Base-by-base conservation (phyloP, 495 filamentous ascomycete genomes). In the Aspergillus affinis region DNA sequence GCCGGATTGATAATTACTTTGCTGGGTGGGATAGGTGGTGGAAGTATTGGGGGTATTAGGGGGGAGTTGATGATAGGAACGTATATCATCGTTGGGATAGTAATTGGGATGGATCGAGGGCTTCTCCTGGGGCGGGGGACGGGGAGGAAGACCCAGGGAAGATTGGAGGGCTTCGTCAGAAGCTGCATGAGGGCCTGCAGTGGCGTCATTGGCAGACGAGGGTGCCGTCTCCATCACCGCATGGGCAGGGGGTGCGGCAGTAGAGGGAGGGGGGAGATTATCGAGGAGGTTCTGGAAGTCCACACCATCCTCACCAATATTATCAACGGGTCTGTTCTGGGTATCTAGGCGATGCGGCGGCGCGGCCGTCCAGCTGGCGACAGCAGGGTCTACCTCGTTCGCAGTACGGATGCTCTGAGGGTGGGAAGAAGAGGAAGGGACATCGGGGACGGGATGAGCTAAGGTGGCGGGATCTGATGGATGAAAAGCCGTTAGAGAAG, bases 61-160 rank as follows among this genome's bases (percentile, higher is more conserved):
- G 57, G 73, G 65, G 26, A 74, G 63, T 54, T 83, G 83, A 64
- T 86, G 84, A 70, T 87, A 86, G 20, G 82, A 74, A 59, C 78
- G 75, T 54, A 84, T 79, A 65, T 84, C 82, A 72, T 83, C 77
- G 57, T 72, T 79, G 49, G 82, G 76, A 45, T 77, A 69, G 67
- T 85, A 86, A 61, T 82, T 81, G 53, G 80, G 76, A 71, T 86
- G 81, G 50, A 81, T 78, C 59, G 82, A 73, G 48, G 84, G 84
- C 69, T 82, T 81, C 59, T 78, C 77, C 75, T 77, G 82, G 65
- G 75, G 72, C 53, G 80, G 79, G 60, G 81, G 80, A 57, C 76
- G 81, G 61, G 75, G 73, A 67, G 75, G 80, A 54, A 77, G 73
- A 57, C 75, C 72, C 64, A 73, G 62, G 61, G 75, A 63, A 54